These are phyloP conservation scores for Trichosporon inkin DNA, from an alignment of 1,284 basidiomycete genomes.

Conservation along the genomic window DNA sequence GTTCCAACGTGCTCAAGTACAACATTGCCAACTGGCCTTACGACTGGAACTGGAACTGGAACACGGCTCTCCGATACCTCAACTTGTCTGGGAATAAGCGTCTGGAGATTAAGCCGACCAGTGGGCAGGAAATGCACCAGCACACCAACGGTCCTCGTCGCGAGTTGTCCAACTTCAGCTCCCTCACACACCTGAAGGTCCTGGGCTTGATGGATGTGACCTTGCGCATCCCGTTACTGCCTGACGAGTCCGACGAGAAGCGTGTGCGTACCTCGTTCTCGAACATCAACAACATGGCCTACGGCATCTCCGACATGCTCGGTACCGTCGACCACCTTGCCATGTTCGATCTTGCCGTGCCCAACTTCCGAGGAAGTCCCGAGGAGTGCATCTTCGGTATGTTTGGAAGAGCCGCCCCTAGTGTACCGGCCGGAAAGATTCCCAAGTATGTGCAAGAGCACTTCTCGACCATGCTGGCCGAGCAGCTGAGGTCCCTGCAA, in stretches of 20 bases:
- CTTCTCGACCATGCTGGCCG: conserved; percentile 62
- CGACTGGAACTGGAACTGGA: conserved; percentile 99
- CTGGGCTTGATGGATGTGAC: conserved; percentile 98
- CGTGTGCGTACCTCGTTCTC: conserved; percentile 89
- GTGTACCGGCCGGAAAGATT: conserved; percentile 52
- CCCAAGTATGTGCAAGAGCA: conserved; percentile 75
- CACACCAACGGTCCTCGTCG: conserved; percentile 31
- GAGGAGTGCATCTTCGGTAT: conserved; percentile 93
- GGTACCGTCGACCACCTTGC: conserved; percentile 70
- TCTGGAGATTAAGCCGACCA: conserved; percentile 74
- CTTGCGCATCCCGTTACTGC: conserved; percentile 73
- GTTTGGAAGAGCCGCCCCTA: conserved; percentile 75
- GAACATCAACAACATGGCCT: conserved; percentile 87
- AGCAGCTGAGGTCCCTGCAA: conserved; percentile 58
- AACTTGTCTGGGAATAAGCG: conserved; percentile 83
- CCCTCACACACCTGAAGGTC: conserved; percentile 72
- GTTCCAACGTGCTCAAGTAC: conserved; percentile 92
- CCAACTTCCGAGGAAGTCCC: conserved; percentile 70
- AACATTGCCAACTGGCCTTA: conserved; percentile 99
- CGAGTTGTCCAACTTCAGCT: conserved; percentile 78
- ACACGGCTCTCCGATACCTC: conserved; percentile 83
- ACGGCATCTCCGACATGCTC: conserved; percentile 94
- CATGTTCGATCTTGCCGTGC: conserved; percentile 91
- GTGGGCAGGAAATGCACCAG: conserved; percentile 49
- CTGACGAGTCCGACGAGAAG: conserved; percentile 86